Percentiles rank a stretch among this genome's conserved stretches.
phyloP scores from a whole-genome alignment of 2,329 filamentous ascomycete genomes.

The Aspergillus ochraceus region DNA sequence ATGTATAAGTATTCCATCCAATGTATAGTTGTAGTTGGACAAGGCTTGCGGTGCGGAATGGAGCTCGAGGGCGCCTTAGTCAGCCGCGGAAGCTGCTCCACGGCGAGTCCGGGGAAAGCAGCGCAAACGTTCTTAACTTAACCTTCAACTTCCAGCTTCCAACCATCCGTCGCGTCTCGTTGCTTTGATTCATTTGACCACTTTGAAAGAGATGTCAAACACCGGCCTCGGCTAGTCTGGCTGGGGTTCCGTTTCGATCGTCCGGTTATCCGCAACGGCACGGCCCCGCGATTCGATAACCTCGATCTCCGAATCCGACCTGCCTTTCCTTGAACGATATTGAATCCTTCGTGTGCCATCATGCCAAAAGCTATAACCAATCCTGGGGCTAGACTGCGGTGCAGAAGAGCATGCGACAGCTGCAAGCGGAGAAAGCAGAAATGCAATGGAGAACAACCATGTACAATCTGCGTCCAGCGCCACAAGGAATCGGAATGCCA shows the following conservation, averaged over 20 bases:
- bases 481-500: slow-evolving; percentile 44
- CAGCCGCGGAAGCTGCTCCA: background rate
- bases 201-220: background rate
- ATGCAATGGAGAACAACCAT: slow-evolving; percentile 53
- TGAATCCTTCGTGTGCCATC: background rate
- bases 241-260: background rate
- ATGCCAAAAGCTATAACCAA: slow-evolving; percentile 34
- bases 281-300: background rate
- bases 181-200: background rate
- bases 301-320: background rate
- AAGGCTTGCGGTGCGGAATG: background rate
- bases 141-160: background rate
- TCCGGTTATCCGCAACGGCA: background rate
- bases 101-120: background rate
- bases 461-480: slow-evolving; percentile 50
- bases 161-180: background rate
- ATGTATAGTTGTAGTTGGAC: background rate
- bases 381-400: slow-evolving; percentile 34
- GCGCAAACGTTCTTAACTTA: background rate
- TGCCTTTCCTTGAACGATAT: background rate
- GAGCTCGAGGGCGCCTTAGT: background rate
- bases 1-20: too few species aligned
- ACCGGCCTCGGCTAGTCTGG: background rate
- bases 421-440: slow-evolving; percentile 53
- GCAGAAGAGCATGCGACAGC: slow-evolving; percentile 44